Evolutionary conservation across 306 rosid genomes (phyloP).

Genomic region (Argentina anserina): DNA sequence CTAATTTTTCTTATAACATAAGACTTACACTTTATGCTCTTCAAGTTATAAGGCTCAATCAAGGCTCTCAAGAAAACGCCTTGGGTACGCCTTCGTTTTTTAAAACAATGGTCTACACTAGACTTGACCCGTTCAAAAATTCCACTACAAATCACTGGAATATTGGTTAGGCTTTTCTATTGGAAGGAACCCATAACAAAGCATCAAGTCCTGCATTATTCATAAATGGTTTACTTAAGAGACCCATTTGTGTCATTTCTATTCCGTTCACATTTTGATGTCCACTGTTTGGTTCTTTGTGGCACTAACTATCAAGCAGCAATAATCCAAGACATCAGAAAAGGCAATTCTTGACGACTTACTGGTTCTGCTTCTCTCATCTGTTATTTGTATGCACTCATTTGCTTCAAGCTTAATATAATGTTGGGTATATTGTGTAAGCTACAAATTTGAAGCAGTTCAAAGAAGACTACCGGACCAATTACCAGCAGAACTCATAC

Average conservation of each 20-base stretch:
- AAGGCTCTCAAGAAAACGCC: too few relatives aligned
- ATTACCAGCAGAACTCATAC: neutral
- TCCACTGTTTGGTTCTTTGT: slow-evolving; percentile 8
- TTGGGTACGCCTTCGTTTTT: too few relatives aligned
- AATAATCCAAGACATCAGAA: neutral
- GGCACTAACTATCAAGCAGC: neutral
- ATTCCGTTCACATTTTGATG: neutral
- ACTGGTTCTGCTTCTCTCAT: neutral
- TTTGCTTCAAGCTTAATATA: neutral
- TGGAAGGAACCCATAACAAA: neutral
- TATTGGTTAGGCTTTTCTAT: neutral
- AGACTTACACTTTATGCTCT: too few relatives aligned
- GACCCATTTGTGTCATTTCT: slow-evolving; percentile 1
- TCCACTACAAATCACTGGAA: neutral
- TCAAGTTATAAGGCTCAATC: too few relatives aligned
- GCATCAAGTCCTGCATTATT: neutral
- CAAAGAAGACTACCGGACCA: too few relatives aligned
- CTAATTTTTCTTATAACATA: too few relatives aligned
- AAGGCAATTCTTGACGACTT: neutral
- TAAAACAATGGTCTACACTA: too few relatives aligned
- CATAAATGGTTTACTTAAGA: neutral
- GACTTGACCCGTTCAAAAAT: slow-evolving; percentile 22
- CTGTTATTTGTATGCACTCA: neutral
- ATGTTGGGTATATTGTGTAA: too few relatives aligned
- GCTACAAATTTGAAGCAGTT: too few relatives aligned